Conservation (phyloP, 106 monocot species). For the Dioscorea dumetorum region DNA sequence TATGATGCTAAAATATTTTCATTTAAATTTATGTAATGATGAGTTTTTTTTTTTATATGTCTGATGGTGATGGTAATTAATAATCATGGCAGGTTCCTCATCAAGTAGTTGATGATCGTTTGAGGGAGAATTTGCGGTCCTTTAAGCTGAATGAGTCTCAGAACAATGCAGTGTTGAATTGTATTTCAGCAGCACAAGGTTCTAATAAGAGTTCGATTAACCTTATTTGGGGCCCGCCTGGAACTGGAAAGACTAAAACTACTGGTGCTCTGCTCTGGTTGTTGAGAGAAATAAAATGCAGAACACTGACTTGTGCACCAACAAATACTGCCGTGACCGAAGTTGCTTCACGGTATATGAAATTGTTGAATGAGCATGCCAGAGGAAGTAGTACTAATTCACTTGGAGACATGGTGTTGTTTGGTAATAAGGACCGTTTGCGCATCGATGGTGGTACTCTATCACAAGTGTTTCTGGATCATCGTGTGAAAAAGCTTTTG, state of each 20-base stretch:
- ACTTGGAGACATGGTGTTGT: conserved; percentile 38
- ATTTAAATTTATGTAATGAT: not conserved
- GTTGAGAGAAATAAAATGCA: conserved; percentile 14
- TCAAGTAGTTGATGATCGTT: not conserved
- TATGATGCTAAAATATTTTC: not conserved
- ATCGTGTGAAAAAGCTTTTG: conserved; percentile 21
- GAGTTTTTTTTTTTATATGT: not conserved
- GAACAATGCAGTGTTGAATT: conserved; percentile 18
- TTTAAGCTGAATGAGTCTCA: conserved; percentile 38
- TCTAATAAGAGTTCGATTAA: conserved; percentile 11
- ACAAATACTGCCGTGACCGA: conserved; percentile 58
- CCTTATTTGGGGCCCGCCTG: conserved; percentile 86
- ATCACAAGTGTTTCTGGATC: conserved; percentile 26
- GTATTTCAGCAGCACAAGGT: conserved; percentile 11
- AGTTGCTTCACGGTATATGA: conserved; percentile 36
- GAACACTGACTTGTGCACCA: conserved; percentile 50
- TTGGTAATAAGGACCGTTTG: conserved; percentile 51
- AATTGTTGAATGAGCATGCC: conserved; percentile 13
- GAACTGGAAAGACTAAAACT: conserved; percentile 78
- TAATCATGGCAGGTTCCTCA: no score
- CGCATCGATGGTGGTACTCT: conserved; percentile 19
- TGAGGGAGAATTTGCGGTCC: not conserved
- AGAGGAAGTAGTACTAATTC: not conserved
- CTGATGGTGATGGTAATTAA: not conserved
- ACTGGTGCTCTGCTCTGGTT: conserved; percentile 20